These are phyloP conservation scores for Alternaria panax DNA, from an alignment of 2,329 filamentous ascomycete genomes.

Conservation along the genomic window DNA sequence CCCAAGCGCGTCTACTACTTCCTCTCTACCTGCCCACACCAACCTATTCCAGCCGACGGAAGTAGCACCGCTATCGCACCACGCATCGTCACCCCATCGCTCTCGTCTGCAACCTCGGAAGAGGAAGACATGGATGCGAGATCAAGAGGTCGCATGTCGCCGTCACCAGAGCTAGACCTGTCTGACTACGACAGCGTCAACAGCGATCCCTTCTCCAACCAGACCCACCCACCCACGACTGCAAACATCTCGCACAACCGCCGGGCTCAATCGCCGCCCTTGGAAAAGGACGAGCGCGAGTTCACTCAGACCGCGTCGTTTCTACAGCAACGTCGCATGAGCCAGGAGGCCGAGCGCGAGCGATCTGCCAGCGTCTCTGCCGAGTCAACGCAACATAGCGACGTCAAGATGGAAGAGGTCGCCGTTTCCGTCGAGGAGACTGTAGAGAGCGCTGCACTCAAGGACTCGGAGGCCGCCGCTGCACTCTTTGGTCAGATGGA, in stretches of 20 bases:
- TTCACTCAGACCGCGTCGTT: constrained; percentile 95
- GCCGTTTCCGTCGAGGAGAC: constrained; percentile 52
- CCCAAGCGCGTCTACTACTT: constrained; percentile 97
- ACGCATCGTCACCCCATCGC: constrained; percentile 80
- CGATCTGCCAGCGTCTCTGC: constrained; percentile 51
- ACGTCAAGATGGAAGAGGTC: constrained; percentile 49
- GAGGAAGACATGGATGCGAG: constrained; percentile 67
- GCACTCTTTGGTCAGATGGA: constrained; percentile 58
- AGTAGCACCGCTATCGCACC: constrained; percentile 59
- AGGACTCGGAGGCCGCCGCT: constrained; percentile 59
- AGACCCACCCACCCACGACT: constrained; percentile 51
- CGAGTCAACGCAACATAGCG: constrained; percentile 40
- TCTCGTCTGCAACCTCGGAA: constrained; percentile 81
- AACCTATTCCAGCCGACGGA: constrained; percentile 76
- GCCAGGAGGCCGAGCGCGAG: constrained; percentile 49
- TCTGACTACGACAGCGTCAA: constrained; percentile 82
- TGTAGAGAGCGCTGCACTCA: constrained; percentile 58
- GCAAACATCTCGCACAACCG: constrained; percentile 64
- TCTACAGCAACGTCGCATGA: constrained; percentile 67
- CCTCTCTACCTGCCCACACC: constrained; percentile 84
- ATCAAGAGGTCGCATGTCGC: constrained; percentile 73
- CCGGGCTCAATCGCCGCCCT: constrained; percentile 81
- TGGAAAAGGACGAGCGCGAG: constrained; percentile 94
- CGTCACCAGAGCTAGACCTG: constrained; percentile 91
- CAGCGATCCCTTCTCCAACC: constrained; percentile 65